Conservation (phyloP, 805 yeast genomes). For the Candida montana region DNA sequence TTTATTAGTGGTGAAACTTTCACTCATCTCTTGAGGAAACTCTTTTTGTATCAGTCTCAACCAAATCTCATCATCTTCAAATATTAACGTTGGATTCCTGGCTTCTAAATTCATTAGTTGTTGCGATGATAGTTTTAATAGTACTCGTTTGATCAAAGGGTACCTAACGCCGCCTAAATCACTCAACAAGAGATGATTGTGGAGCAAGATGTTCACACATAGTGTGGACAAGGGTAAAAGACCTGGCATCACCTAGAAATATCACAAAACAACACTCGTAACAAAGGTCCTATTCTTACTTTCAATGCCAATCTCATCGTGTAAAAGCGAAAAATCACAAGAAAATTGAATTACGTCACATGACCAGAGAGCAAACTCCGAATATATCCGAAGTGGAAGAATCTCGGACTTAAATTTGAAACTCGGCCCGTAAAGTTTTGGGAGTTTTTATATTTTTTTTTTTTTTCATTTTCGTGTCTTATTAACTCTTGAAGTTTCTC, state of each 20-base stretch:
- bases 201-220: constrained; percentile 20
- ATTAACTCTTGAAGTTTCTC: no score
- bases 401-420: no score
- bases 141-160: constrained; percentile 25
- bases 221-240: constrained; percentile 18
- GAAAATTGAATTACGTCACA: no score
- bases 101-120: constrained; percentile 30
- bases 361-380: no score
- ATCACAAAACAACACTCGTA: background rate
- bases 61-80: constrained; percentile 38
- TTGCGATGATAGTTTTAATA: constrained; percentile 25
- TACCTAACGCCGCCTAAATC: constrained; percentile 30
- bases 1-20: constrained; percentile 23
- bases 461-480: no score
- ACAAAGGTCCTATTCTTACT: no score
- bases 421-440: no score
- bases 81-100: constrained; percentile 26
- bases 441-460: no score
- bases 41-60: constrained; percentile 25
- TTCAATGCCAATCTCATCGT: no score
- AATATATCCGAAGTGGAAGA: no score
- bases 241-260: constrained; percentile 2
- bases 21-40: constrained; percentile 31
- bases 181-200: constrained; percentile 14
- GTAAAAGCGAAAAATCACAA: no score